These are phyloP conservation scores for Uronychia binucleata DNA, from an alignment of 73 alveolate species.

Conservation along the genomic window DNA sequence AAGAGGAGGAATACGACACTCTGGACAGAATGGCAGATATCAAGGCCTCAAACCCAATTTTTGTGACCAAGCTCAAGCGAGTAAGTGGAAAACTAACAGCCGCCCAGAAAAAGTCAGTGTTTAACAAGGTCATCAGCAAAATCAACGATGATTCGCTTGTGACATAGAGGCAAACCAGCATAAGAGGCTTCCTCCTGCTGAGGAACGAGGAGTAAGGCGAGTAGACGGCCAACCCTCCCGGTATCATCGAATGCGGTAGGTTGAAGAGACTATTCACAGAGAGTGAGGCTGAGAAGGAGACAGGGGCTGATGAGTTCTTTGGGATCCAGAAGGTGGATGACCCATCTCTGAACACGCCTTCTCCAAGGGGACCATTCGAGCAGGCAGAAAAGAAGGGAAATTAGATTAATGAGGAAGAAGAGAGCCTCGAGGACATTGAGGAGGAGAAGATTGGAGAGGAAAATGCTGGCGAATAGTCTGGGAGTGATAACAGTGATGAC, in stretches of 20 bases:
- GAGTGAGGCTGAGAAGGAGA: not conserved
- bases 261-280: not conserved
- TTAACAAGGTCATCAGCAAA: conserved; percentile 20
- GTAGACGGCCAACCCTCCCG: not conserved
- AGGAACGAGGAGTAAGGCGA: not conserved
- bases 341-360: not conserved
- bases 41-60: conserved; percentile 47
- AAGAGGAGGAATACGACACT: not conserved
- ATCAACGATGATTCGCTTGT: conserved; percentile 25
- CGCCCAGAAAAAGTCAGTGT: conserved; percentile 18
- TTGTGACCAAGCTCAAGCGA: conserved; percentile 17
- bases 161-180: not conserved
- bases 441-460: not conserved
- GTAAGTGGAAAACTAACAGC: conserved; percentile 1
- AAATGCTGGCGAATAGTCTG: not conserved
- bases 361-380: too few species aligned
- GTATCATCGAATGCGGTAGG: not conserved
- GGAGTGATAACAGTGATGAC: not conserved
- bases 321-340: not conserved
- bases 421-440: not conserved
- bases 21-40: conserved; percentile 30
- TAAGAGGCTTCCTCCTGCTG: not conserved
- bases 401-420: not conserved
- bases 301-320: not conserved
- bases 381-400: not conserved